Evolutionary conservation across 371 early-diverging fungal species (phyloP), one percentile per base, ranked within the genome.

Genomic region (Mucor racemosus): DNA sequence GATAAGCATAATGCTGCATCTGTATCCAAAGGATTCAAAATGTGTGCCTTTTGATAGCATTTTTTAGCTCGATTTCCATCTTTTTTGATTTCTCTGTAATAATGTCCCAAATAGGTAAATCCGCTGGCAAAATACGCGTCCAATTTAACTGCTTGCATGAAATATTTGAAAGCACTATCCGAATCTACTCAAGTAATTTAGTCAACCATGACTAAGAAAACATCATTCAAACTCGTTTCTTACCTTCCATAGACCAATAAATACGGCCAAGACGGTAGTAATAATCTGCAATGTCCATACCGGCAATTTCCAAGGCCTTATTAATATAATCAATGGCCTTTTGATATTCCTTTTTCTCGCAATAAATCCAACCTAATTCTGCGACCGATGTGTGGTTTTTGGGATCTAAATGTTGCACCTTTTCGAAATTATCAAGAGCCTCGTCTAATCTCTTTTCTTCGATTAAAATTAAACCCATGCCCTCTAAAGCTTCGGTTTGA

Each of bases 191-290:
- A 76, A 86, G n/a, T 78, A 76, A 17, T 70, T 82, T 77, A 60
- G 34, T 2, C n/a, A n/a, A 34, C 7, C 10, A 40, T 35, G 38
- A 11, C 38, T 11, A 38, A 38, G 11, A 9, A 11, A 7, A 9
- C 38, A 11, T 11, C 38, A 26, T 26, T 3, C 7, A 38, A 38
- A 19, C 11, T 5, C 7, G 31, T 38, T 7, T 48, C 69, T 59
- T 79, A 88, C 91, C 94, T 62, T 86, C 91, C 84, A 90, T 84
- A 7, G 77, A 86, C 92, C 94, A 97, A 69, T 92, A 92, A 1
- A 90, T 80, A n/a, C 88, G 75, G 4, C 94, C 96, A 5, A 94
- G 66, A 4, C 93, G 82, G 62, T 88, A 91, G 44, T 87, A 75
- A 65, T 89, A 85, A 31, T 82, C 68, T 3, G 91, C 88, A 0